Conservation (phyloP, 225 moss, liverwort and hornwort genomes). For the Bryum argenteum region DNA sequence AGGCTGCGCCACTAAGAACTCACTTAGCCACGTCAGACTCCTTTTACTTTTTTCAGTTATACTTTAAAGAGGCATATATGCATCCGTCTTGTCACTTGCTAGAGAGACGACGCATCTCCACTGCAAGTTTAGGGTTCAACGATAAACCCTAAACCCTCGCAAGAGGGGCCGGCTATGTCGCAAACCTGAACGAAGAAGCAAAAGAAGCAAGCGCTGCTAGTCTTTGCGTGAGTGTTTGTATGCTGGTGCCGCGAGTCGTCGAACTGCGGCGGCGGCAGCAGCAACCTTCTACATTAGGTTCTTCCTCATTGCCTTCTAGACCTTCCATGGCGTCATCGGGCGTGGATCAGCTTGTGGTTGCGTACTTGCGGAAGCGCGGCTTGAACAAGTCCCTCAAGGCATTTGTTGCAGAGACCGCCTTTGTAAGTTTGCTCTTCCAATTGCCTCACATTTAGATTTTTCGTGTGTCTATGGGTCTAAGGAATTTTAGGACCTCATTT, state of each 20-base stretch:
- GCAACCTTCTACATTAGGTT: not conserved
- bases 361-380: constrained; percentile 46
- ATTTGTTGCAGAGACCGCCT: constrained; percentile 45
- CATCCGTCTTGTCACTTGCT: not conserved
- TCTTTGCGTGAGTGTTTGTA: constrained; percentile 6
- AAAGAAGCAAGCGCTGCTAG: no score
- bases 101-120: not conserved
- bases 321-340: constrained; percentile 36
- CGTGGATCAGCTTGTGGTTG: constrained; percentile 50
- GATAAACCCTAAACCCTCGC: not conserved
- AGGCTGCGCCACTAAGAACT: no score
- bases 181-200: not conserved
- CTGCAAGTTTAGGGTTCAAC: not conserved
- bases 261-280: constrained; percentile 45
- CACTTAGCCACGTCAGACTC: no score
- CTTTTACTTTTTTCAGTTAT: no score
- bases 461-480: constrained; percentile 2
- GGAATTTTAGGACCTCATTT: not conserved
- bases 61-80: no score
- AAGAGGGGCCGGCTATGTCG: constrained; percentile 17
- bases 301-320: not conserved
- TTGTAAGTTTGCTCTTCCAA: constrained; percentile 30
- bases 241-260: constrained; percentile 62
- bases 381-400: constrained; percentile 47
- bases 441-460: constrained; percentile 11